Evolutionary conservation across 495 filamentous ascomycete genomes (phyloP).

Genomic region (Penicillium silybi): DNA sequence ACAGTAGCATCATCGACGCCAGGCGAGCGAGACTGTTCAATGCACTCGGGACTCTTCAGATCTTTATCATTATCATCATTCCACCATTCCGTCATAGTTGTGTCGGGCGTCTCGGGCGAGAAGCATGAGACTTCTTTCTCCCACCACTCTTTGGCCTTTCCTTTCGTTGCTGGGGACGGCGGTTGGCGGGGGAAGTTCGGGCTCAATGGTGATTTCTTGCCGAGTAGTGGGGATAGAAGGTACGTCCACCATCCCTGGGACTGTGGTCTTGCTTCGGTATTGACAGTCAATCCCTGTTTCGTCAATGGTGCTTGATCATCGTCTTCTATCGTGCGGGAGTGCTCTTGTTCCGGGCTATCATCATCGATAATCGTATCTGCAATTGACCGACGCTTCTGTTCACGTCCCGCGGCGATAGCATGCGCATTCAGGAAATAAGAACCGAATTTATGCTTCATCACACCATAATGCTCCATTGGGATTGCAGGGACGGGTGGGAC

Average conservation of each 20-base stretch:
- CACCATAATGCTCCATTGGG: constrained; percentile 46
- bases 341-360: constrained; percentile 31
- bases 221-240: constrained; percentile 71
- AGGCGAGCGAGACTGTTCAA: constrained; percentile 13
- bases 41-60: neutral
- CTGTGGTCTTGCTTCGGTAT: constrained; percentile 47
- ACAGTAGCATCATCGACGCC: neutral
- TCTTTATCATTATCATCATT: constrained; percentile 13
- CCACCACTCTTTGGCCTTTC: constrained; percentile 31
- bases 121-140: constrained; percentile 22
- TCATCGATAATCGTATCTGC: constrained; percentile 56
- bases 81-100: constrained; percentile 17
- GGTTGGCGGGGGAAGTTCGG: constrained; percentile 30
- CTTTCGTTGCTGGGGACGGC: constrained; percentile 24
- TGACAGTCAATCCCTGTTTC: constrained; percentile 29
- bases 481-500: constrained; percentile 63
- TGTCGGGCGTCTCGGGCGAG: constrained; percentile 29
- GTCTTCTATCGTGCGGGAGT: neutral
- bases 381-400: constrained; percentile 35
- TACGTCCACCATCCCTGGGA: constrained; percentile 89
- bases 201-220: constrained; percentile 31
- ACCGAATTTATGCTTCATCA: constrained; percentile 16
- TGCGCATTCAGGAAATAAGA: constrained; percentile 34
- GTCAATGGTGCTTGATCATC: constrained; percentile 19
- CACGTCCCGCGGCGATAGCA: constrained; percentile 24